Evolutionary conservation across 2,329 filamentous ascomycete species (phyloP).

Genomic region (Balansia obtecta): DNA sequence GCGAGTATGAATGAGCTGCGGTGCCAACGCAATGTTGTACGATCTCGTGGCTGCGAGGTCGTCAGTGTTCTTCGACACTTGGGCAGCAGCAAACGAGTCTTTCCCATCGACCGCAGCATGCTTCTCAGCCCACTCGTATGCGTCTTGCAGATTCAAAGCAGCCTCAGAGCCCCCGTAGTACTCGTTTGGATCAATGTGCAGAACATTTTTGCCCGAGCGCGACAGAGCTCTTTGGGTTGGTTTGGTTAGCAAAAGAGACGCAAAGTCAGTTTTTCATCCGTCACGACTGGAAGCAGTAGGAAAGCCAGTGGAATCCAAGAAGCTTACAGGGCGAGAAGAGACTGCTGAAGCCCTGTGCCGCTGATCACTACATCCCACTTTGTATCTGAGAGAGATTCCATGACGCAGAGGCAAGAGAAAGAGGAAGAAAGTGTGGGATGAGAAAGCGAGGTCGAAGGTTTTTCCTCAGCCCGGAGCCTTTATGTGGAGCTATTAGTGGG

Average conservation of each 20-base stretch:
- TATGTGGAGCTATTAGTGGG: background rate
- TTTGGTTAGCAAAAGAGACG: conserved; percentile 21
- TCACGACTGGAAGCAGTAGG: background rate
- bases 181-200: conserved; percentile 77
- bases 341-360: conserved; percentile 68
- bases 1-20: conserved; percentile 75
- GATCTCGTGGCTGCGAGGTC: conserved; percentile 50
- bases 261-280: conserved; percentile 10
- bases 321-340: conserved; percentile 64
- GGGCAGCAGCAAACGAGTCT: conserved; percentile 15
- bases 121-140: conserved; percentile 55
- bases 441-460: conserved; percentile 8
- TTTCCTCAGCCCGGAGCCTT: conserved; percentile 4
- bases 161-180: conserved; percentile 85
- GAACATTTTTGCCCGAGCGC: conserved; percentile 78
- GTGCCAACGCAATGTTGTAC: conserved; percentile 74
- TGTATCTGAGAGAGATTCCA: conserved; percentile 65
- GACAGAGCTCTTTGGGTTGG: conserved; percentile 63
- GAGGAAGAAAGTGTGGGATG: conserved; percentile 8
- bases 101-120: conserved; percentile 16
- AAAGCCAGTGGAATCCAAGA: conserved; percentile 19
- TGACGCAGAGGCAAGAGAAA: conserved; percentile 22
- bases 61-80: conserved; percentile 25
- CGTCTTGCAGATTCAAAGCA: conserved; percentile 73
- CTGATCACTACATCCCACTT: conserved; percentile 70